Evolutionary conservation across 192 early-diverging fungal genomes (phyloP), one percentile per base, ranked within the genome.

Genomic region (Thamnidium elegans): DNA sequence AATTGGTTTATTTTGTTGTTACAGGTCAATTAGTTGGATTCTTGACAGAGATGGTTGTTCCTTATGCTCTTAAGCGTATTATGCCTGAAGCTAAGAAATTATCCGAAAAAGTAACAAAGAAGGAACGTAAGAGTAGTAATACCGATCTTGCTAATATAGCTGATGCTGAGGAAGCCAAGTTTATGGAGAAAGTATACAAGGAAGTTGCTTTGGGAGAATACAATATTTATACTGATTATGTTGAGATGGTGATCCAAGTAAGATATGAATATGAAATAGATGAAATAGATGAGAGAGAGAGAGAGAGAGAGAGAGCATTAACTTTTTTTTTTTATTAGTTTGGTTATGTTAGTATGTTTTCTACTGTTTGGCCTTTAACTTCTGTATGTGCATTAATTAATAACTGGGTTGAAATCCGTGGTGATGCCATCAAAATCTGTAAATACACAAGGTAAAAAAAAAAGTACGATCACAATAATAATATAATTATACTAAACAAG

Each of bases 401-500:
- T 76, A 96, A 98, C 77, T 93, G 88, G 84, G 64, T 96, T 34
- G 94, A 98, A 80, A 72, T 98, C 55, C 82, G 96, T 51, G 82
- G 87, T 7, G 94, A 98, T 72, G 94, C 94, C 0, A 84, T 92
- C 72, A 98, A 98, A 74, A 86, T 98, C 60, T 89, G 89, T 67
- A 86, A 80, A 43, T 81, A 88, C 50, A 81, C 84, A 6, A 81
- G 89, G 58, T 74, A 64, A 17, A n/a, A 13, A 19, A 17, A 19
- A n/a, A 17, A 36, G 31, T 44, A 61, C 11, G 43, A 14, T 52
- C 19, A 53, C 55, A 69, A 55, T 52, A 50, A n/a, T 64, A 36
- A 53, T 39, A 44, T 21, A 34, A 15, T 26, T 55, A 8, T 15
- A 20, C 26, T 15, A 10, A 31, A 26, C 26, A 26, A 26, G 26